These are phyloP conservation scores for Cadophora sp. DNA, from an alignment of 2,329 filamentous ascomycete genomes.

Conservation along the genomic window DNA sequence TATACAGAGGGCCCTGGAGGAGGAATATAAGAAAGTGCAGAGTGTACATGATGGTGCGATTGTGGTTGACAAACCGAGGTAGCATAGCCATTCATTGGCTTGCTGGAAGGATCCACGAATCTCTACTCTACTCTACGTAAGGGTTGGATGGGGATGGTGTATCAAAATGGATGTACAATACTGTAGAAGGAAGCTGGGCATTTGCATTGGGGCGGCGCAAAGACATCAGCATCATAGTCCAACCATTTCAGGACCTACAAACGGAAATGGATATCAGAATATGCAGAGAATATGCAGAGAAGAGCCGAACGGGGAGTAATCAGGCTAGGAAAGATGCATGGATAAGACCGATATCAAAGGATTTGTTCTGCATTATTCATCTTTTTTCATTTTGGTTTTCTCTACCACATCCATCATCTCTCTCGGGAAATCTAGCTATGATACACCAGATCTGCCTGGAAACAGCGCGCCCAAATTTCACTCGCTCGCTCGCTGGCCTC, in stretches of 20 bases:
- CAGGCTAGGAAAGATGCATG: slow-evolving; percentile 1
- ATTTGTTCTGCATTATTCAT: slow-evolving; percentile 26
- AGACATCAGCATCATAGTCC: background rate
- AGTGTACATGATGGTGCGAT: slow-evolving; percentile 65
- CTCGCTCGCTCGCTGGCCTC: slow-evolving; percentile 9
- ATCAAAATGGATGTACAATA: slow-evolving; percentile 25
- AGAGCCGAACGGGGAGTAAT: background rate
- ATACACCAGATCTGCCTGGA: slow-evolving; percentile 27
- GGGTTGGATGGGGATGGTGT: background rate
- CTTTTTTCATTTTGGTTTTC: slow-evolving; percentile 14
- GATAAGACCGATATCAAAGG: slow-evolving; percentile 23
- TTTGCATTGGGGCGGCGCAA: slow-evolving; percentile 27
- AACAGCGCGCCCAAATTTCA: slow-evolving; percentile 21
- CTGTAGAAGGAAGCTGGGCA: background rate
- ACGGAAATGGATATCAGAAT: background rate
- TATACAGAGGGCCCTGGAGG: slow-evolving; percentile 83
- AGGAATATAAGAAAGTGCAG: slow-evolving; percentile 90
- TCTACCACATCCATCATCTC: background rate
- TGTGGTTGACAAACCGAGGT: slow-evolving; percentile 31
- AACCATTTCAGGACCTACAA: slow-evolving; percentile 3
- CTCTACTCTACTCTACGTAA: background rate
- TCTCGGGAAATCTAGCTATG: slow-evolving; percentile 26
- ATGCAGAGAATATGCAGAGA: background rate
- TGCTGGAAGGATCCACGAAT: background rate
- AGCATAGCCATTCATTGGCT: slow-evolving; percentile 9